Evolutionary conservation across 257 asterid genomes (phyloP).

Genomic region (Vinca minor): DNA sequence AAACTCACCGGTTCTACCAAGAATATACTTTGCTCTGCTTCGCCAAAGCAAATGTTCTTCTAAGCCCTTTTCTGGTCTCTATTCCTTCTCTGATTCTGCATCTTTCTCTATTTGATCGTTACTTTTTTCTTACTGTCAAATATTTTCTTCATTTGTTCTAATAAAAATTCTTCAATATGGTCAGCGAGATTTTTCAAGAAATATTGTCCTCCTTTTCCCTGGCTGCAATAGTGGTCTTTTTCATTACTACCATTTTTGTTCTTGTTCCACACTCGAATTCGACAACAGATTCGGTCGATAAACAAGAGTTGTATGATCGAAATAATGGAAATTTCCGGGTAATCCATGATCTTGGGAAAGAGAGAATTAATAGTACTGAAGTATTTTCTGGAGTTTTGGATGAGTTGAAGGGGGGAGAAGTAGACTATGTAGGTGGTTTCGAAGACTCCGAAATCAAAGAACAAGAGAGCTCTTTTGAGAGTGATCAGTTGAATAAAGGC

Average conservation of each 20-base stretch:
- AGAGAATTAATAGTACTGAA: not conserved
- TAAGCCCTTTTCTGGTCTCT: not conserved
- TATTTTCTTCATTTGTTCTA: not conserved
- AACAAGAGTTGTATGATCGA: not conserved
- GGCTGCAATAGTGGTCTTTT: constrained; percentile 5
- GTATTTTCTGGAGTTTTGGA: constrained; percentile 2
- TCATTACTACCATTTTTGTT: constrained; percentile 10
- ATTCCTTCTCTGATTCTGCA: not conserved
- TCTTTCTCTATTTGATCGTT: constrained; percentile 10
- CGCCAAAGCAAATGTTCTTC: constrained; percentile 3
- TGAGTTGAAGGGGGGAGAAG: not conserved
- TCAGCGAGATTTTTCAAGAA: constrained; percentile 14
- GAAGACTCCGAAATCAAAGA: constrained; percentile 2
- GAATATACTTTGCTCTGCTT: constrained; percentile 18
- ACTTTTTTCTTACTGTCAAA: not conserved
- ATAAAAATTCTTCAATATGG: not conserved
- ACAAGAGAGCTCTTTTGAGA: constrained; percentile 13
- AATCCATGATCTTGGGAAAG: constrained; percentile 6
- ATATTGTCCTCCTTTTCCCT: constrained; percentile 8
- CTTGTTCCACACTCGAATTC: not conserved
- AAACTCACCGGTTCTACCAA: not conserved
- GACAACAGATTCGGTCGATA: not conserved
- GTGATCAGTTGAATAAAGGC: constrained; percentile 4
- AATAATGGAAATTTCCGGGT: not conserved
- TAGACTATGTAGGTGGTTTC: constrained; percentile 2